phyloP scores from a whole-genome alignment of 1,139 yeast genomes.

The Nakaseomyces glabratus region DNA sequence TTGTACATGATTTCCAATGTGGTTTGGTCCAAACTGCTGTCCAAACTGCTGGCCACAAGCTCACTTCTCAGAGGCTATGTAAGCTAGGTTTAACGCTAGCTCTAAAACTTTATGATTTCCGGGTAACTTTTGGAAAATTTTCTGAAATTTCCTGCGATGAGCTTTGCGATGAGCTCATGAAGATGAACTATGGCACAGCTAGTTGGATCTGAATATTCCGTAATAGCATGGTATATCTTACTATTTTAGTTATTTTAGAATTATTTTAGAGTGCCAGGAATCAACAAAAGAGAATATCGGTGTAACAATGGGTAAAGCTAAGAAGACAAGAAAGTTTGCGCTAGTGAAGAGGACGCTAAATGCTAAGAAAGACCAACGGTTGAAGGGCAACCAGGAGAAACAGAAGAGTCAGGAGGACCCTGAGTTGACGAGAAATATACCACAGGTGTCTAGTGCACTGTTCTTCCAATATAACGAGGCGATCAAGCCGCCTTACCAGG shows the following conservation, averaged over 20 bases:
- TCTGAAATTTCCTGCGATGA: neutral
- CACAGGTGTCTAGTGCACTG: conserved; percentile 91
- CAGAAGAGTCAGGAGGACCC: conserved; percentile 47
- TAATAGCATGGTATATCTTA: neutral
- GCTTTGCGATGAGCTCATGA: neutral
- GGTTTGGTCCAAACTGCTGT: neutral
- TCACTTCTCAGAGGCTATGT: too few relatives aligned
- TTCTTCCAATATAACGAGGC: conserved; percentile 93
- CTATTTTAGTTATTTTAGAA: too few relatives aligned
- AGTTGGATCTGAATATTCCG: neutral
- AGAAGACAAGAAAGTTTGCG: conserved; percentile 95
- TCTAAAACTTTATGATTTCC: neutral
- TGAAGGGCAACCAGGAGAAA: conserved; percentile 34
- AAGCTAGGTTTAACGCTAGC: neutral
- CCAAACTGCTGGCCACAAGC: too few relatives aligned
- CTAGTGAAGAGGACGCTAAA: conserved; percentile 72
- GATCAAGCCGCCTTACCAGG: conserved; percentile 94
- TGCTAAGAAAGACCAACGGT: conserved; percentile 56
- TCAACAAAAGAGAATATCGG: neutral
- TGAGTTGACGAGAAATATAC: conserved; percentile 77
- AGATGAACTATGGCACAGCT: neutral
- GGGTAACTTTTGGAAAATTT: neutral
- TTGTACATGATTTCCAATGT: conserved; percentile 1
- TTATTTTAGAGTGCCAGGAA: neutral
- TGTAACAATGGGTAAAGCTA: conserved; percentile 78